Conservation (phyloP, 2,329 filamentous ascomycete genomes). For the Penicillium aurantiogriseum region DNA sequence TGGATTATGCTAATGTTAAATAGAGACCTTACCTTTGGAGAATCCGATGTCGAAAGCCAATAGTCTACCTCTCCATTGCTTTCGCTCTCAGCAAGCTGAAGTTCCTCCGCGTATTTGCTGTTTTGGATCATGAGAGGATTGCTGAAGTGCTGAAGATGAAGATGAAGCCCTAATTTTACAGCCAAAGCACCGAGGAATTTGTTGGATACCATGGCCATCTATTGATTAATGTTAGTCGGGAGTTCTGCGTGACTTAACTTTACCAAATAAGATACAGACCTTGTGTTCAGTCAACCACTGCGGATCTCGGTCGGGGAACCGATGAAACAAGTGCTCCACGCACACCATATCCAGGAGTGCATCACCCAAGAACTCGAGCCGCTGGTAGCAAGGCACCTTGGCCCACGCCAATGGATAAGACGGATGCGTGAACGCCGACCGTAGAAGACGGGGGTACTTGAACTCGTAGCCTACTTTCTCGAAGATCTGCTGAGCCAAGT, state of each 20-base stretch:
- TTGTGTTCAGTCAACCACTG: constrained; percentile 99
- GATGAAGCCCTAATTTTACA: constrained; percentile 74
- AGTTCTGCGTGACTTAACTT: too few species aligned
- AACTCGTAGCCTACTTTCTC: constrained; percentile 65
- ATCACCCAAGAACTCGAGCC: constrained; percentile 89
- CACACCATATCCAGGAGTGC: constrained; percentile 82
- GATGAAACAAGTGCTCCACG: constrained; percentile 76
- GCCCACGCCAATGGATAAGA: constrained; percentile 75
- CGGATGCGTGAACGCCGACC: constrained; percentile 84
- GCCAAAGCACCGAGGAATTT: constrained; percentile 84
- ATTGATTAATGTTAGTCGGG: constrained; percentile 10
- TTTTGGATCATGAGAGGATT: constrained; percentile 45
- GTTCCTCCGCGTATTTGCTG: constrained; percentile 47
- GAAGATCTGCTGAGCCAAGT: constrained; percentile 63
- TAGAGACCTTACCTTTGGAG: constrained; percentile 40
- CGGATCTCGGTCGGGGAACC: constrained; percentile 75
- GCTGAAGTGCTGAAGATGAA: constrained; percentile 59
- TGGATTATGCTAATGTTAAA: neutral
- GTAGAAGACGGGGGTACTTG: constrained; percentile 69
- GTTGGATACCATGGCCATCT: constrained; percentile 97
- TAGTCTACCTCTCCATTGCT: constrained; percentile 40
- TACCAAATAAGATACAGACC: constrained; percentile 27
- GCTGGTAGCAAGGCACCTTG: constrained; percentile 81
- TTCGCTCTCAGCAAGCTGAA: constrained; percentile 33
- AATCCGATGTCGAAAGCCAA: constrained; percentile 43